Conservation (phyloP, 2,329 filamentous ascomycete genomes). For the Xylaria sp. region DNA sequence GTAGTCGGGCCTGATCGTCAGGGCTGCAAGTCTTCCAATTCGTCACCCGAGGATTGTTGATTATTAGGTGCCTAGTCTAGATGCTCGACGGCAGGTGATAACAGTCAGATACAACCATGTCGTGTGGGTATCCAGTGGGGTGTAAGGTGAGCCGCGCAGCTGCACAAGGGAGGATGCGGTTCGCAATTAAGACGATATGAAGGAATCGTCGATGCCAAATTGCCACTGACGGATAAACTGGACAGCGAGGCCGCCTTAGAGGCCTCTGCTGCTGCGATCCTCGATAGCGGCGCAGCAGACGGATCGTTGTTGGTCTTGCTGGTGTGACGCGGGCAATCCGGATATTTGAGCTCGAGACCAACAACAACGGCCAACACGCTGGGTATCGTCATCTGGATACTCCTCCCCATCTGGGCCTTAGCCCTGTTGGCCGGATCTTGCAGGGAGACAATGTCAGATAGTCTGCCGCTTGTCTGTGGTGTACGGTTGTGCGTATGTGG, state of each 20-base stretch:
- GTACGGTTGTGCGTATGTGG: slow-evolving; percentile 14
- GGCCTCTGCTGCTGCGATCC: slow-evolving; percentile 22
- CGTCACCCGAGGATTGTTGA: slow-evolving; percentile 20
- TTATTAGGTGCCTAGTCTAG: slow-evolving; percentile 28
- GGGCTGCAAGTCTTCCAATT: slow-evolving; percentile 39
- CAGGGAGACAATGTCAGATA: slow-evolving; percentile 32
- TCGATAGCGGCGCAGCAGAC: slow-evolving; percentile 30
- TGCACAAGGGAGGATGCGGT: slow-evolving; percentile 32
- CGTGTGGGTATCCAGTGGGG: slow-evolving; percentile 29
- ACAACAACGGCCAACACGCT: slow-evolving; percentile 25
- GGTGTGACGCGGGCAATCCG: slow-evolving; percentile 37
- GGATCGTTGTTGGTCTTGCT: slow-evolving; percentile 23
- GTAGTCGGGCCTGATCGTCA: slow-evolving; percentile 37
- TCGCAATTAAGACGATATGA: slow-evolving; percentile 39
- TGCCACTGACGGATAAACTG: slow-evolving; percentile 48
- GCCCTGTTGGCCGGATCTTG: slow-evolving; percentile 30
- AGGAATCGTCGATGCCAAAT: slow-evolving; percentile 42
- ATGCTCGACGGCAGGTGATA: slow-evolving; percentile 32
- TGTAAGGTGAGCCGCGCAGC: slow-evolving; percentile 27
- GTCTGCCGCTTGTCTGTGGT: slow-evolving; percentile 27
- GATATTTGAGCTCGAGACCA: slow-evolving; percentile 33
- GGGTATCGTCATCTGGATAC: slow-evolving; percentile 15
- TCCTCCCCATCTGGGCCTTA: slow-evolving; percentile 24
- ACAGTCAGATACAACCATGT: slow-evolving; percentile 32
- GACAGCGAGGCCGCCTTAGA: slow-evolving; percentile 25